Percentiles rank a stretch among this genome's conserved stretches.
Conservation (phyloP, 148 eudicot species). For the Vaccinium myrtillus region DNA sequence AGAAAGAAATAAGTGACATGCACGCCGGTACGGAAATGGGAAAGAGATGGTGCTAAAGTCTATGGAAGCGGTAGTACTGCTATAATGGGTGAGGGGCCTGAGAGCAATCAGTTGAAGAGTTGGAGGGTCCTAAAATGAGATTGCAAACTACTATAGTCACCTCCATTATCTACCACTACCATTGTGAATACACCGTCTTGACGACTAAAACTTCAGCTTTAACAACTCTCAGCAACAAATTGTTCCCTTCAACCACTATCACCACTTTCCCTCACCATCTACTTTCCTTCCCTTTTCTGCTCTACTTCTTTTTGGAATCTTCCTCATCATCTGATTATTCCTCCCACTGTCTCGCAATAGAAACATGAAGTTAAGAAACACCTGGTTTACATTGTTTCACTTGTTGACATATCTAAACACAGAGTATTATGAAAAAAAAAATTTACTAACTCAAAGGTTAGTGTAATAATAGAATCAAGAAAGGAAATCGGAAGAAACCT, state of each 20-base stretch:
- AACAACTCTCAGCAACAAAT: neutral
- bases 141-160: neutral
- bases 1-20: conserved; percentile 1
- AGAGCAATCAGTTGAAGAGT: neutral
- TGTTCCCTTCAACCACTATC: neutral
- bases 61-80: neutral
- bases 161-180: neutral
- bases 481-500: neutral
- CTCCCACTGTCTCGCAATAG: neutral
- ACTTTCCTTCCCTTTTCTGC: conserved; percentile 3
- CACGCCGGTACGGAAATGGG: neutral
- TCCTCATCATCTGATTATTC: neutral
- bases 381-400: neutral
- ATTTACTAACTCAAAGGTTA: neutral
- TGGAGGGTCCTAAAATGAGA: neutral
- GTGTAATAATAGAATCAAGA: neutral
- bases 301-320: neutral
- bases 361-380: neutral
- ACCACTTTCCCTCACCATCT: neutral
- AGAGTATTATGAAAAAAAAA: neutral
- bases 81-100: neutral
- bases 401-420: neutral
- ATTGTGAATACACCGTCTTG: neutral
- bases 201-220: neutral
- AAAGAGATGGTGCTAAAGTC: neutral